These are phyloP conservation scores for Kwoniella sp. DNA, from an alignment of 768 basidiomycete genomes.

Conservation along the genomic window DNA sequence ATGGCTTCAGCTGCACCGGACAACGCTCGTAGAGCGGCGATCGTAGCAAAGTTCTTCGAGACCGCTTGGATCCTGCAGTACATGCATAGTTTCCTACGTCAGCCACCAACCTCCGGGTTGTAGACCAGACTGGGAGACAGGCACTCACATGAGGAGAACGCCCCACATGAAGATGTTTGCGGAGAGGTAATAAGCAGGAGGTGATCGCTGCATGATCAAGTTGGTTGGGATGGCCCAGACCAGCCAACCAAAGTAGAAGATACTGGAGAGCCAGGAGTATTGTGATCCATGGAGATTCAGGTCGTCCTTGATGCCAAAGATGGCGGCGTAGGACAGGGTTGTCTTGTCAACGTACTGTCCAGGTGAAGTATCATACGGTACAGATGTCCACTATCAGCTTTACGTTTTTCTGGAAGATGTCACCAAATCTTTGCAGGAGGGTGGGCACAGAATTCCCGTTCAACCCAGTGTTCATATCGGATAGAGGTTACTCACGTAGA, in stretches of 20 bases:
- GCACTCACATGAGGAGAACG: slow-evolving; percentile 54
- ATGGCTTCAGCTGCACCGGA: slow-evolving; percentile 58
- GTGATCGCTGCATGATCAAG: slow-evolving; percentile 58
- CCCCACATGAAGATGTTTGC: slow-evolving; percentile 59
- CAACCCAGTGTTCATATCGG: too few species aligned
- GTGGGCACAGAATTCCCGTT: too few species aligned
- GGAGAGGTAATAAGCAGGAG: slow-evolving; percentile 57
- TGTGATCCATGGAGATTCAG: slow-evolving; percentile 52
- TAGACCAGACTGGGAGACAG: too few species aligned
- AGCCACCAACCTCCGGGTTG: too few species aligned
- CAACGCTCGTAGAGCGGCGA: slow-evolving; percentile 57
- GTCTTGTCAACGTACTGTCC: slow-evolving; percentile 48
- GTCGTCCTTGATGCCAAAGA: slow-evolving; percentile 54
- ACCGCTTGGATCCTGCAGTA: slow-evolving; percentile 53
- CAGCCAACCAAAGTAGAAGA: slow-evolving; percentile 59
- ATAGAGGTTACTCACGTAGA: slow-evolving; percentile 43
- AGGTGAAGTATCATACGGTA: not conserved
- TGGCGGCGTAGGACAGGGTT: slow-evolving; percentile 51
- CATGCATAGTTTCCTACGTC: too few species aligned
- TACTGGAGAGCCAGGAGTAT: slow-evolving; percentile 53
- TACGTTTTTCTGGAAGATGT: too few species aligned
- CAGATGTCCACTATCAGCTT: too few species aligned
- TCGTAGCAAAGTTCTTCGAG: slow-evolving; percentile 55
- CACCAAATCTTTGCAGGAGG: too few species aligned
- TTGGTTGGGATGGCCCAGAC: slow-evolving; percentile 59